Base-by-base conservation (phyloP, 1,139 yeast genomes). In the Pichia sp. region DNA sequence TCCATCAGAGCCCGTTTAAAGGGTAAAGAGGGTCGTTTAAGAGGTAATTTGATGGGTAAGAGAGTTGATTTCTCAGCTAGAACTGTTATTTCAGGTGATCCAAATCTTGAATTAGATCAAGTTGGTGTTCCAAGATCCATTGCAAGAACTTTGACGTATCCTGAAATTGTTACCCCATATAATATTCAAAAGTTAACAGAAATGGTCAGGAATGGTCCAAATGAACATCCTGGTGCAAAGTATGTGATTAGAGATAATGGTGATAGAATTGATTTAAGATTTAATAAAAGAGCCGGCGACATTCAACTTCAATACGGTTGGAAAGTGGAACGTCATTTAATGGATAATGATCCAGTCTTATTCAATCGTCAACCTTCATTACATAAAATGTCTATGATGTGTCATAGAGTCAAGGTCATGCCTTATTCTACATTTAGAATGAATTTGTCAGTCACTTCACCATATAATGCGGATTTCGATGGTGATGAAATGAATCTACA, bases 401-500 rank as follows among this genome's bases (percentile, higher is more conserved):
- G 97, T n/a, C 99, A 94, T 64, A 79, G 97, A 69, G 98, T 92
- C 37, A 88, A 86, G 63, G 98, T 92, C 43, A 90, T 94, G 96
- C 99, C 99, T 11, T 94, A 90, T 63, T 90, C 97, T 4, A 92
- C 99, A 0, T 94, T 94, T 72, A 81, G 99, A 69, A 73, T 94
- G 69, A 94, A 92, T 64, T 72, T 94, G 64, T 92, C 97, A 16
- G 98, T 92, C 43, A 92, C 98, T 0, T 87, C 97, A 16, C 99
- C 99, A 29, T 94, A 94, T 68, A 94, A 94, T 69, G 99, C 99
- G 42, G 99, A 94, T 84, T 94, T 94, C 74, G 99, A 94, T 71
- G 99, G 99, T 73, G 99, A 94, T 67, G 98, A 94, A 70, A 94
- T 94, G 99, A 94, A 94, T 68, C 83, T 94, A 69, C 99, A 94